A percentile compares a stretch with the other conserved stretches of the same genome.
phyloP scores from a whole-genome alignment of 306 rosid species.

The Quercus cerris region DNA sequence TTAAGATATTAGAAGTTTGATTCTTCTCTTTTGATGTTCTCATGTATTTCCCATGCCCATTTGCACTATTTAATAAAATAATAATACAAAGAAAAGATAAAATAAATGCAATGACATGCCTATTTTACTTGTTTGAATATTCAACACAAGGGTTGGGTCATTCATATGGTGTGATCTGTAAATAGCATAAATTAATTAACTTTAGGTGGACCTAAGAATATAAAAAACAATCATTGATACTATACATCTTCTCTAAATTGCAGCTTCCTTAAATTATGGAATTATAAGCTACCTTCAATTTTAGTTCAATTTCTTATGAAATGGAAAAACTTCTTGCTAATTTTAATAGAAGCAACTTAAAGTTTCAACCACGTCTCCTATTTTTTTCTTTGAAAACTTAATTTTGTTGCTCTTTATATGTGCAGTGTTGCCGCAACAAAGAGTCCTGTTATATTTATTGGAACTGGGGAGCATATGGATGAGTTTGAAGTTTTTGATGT shows the following conservation, averaged over 20 bases:
- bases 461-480: constrained; percentile 86
- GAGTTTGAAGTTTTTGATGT: constrained; percentile 86
- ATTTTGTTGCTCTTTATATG: constrained; percentile 3
- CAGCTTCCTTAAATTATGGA: neutral
- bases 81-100: no score
- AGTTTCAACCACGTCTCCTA: neutral
- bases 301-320: neutral
- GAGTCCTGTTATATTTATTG: constrained; percentile 78
- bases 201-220: neutral
- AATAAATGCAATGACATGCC: no score
- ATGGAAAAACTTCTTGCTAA: neutral
- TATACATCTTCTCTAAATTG: neutral
- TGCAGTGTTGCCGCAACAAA: constrained; percentile 81
- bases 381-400: constrained; percentile 11
- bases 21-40: neutral
- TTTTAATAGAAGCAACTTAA: neutral
- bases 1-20: neutral
- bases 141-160: neutral
- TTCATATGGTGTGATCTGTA: neutral
- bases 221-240: neutral
- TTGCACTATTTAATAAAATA: neutral
- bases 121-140: neutral
- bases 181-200: neutral
- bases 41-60: neutral
- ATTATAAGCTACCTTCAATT: neutral